A percentile compares a stretch with the other conserved stretches of the same genome.
These are phyloP conservation scores for Aquilaria malaccensis DNA, from an alignment of 345 rosid species.

Conservation along the genomic window DNA sequence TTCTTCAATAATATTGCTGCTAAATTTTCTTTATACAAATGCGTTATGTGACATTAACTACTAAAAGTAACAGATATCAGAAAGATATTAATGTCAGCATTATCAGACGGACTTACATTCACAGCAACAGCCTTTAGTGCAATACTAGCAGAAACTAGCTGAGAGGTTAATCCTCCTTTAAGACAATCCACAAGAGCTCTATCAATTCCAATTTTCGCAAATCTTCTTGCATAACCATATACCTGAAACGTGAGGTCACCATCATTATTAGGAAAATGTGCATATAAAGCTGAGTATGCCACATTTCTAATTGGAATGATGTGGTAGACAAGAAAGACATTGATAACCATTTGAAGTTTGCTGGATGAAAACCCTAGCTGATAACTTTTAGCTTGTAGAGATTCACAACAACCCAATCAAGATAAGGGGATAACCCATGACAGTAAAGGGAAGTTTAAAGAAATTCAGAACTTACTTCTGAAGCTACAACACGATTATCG, in stretches of 20 bases:
- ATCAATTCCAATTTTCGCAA: constrained; percentile 78
- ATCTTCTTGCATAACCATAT: constrained; percentile 84
- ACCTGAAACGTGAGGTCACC: constrained; percentile 40
- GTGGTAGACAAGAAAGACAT: no score
- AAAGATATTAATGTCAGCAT: no score
- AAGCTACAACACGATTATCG: constrained; percentile 92
- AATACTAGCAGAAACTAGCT: constrained; percentile 67
- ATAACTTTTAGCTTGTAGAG: not conserved
- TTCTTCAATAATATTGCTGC: no score
- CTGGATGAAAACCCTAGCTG: not conserved
- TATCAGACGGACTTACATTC: constrained; percentile 45
- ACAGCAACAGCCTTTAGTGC: constrained; percentile 84
- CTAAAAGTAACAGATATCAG: no score
- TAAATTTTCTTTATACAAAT: no score
- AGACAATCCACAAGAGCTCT: constrained; percentile 63
- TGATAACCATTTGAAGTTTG: not conserved
- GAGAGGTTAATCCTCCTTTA: constrained; percentile 58
- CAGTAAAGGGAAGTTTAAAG: not conserved
- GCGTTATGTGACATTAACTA: no score
- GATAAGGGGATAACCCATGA: no score
- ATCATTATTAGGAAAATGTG: not conserved
- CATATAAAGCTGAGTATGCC: not conserved
- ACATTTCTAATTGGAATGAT: no score
- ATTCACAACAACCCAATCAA: no score
- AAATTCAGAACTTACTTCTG: constrained; percentile 53